Base-by-base conservation (phyloP, 768 basidiomycete species). In the Xerocomellus amylosporus region DNA sequence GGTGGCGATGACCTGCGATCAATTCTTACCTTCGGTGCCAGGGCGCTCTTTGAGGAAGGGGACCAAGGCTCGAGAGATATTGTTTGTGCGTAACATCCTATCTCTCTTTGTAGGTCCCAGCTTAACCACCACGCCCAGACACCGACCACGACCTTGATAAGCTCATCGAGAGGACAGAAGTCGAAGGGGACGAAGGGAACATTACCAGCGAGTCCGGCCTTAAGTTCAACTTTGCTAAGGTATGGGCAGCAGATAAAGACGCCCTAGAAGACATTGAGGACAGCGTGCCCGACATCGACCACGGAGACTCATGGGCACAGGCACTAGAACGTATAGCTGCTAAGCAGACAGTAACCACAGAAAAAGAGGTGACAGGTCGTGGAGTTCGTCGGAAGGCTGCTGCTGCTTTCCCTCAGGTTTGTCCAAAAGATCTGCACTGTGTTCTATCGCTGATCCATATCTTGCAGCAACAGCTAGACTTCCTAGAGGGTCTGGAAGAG, bases 21-120 rank as follows among this genome's bases (percentile, higher is more conserved):
- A 2, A 93, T 97, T 56, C 79, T 98, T 15, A 88, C 90, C 12
- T 92, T 87, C 61, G 95, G 95, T 24, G 94, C 94, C 12, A 83
- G 87, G 69, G 84, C 88, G 0, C 76, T 98, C 10, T 95, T 97
- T 64, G 84, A 89, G 39, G 80, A 82, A 34, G 80, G 80, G 14
- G 73, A 81, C 53, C 77, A 72, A 24, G 70, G 78, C 8, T 70
- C 75, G 9, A 78, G 83, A 40, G 89, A 93, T 58, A 88, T 93
- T 28, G 73, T 74, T 46, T 94, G 90, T 88, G 63, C 64, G 79
- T 71, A 54, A 22, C 44, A 17, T 41, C 45, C 46, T 8, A 8
- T 19, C 43, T 45, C 34, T 19, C 37, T 22, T 43, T 44, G 31
- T 34, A 15, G 19, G 14, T 37, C 31, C 15, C 19, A 40, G 13